Percentiles rank a stretch among this genome's conserved stretches.
These are phyloP conservation scores for Hypoxylon cercidicola DNA, from an alignment of 495 filamentous ascomycete species.

Conservation along the genomic window DNA sequence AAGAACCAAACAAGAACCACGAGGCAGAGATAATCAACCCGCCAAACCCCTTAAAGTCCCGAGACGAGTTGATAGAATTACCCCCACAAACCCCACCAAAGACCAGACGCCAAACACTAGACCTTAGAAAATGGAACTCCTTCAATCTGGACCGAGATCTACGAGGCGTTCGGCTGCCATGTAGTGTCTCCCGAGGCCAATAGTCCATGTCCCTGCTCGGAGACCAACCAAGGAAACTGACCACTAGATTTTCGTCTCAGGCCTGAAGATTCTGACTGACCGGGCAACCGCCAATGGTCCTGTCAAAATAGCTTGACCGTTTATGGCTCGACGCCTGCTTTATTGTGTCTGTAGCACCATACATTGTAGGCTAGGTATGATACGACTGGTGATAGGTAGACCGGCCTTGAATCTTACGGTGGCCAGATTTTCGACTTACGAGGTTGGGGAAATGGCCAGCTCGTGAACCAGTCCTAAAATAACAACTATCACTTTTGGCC, in stretches of 20 bases:
- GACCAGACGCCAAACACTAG: slow-evolving; percentile 2
- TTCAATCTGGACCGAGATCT: slow-evolving; percentile 44
- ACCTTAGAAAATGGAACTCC: slow-evolving; percentile 26
- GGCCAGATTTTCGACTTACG: slow-evolving; percentile 12
- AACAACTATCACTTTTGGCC: slow-evolving; percentile 15
- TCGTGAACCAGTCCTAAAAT: slow-evolving; percentile 21
- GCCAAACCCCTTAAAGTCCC: slow-evolving; percentile 17
- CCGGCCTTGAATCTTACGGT: slow-evolving; percentile 3
- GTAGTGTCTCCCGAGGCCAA: slow-evolving; percentile 40
- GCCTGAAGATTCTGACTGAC: slow-evolving; percentile 37
- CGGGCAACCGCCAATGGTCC: slow-evolving; percentile 36
- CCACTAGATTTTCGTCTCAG: slow-evolving; percentile 29
- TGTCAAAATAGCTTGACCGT: slow-evolving; percentile 25
- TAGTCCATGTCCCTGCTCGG: slow-evolving; percentile 28
- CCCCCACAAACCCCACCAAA: slow-evolving; percentile 33
- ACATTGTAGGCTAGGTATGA: slow-evolving; percentile 3
- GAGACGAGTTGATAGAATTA: slow-evolving; percentile 36
- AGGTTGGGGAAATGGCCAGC: slow-evolving; percentile 19
- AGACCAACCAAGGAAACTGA: slow-evolving; percentile 30
- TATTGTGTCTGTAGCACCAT: slow-evolving; percentile 23
- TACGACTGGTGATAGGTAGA: slow-evolving; percentile 14
- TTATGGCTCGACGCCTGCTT: slow-evolving; percentile 38
- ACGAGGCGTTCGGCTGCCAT: slow-evolving; percentile 40
- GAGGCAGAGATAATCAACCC: slow-evolving; percentile 10
- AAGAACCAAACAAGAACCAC: slow-evolving; percentile 21